Base-by-base conservation (phyloP, 2,329 filamentous ascomycete genomes). In the Arthrobotrys entomopaga region DNA sequence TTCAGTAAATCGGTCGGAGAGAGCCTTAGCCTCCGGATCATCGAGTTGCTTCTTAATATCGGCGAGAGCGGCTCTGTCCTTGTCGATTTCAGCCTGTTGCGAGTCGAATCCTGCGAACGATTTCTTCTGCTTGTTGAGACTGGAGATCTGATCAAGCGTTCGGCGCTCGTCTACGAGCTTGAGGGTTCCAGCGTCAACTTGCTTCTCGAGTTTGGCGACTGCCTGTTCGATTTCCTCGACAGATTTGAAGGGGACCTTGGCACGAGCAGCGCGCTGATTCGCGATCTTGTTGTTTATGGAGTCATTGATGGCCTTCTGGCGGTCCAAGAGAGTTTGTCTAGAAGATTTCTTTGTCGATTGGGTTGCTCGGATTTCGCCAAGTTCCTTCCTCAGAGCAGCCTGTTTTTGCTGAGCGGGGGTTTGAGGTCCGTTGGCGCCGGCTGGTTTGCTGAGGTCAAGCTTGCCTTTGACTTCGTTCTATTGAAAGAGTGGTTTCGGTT, bases 141-240 rank as follows among this genome's bases (percentile, higher is more conserved):
- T 90, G 56, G 90, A 91, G 79, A 97, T 90, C 79, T 97, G 92
- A 58, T 87, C 84, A 19, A 98, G 86, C 7, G 92, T 89, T 87
- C 97, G 98, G 86, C 92, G 96, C 87, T 98, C 95, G 79, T 99
- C 95, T 10, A 98, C 95, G 59, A 99, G 85, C 84, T 93, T 96
- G 90, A 99, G 93, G 81, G 87, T 90, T 77, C 94, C 94, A 40
- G 89, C 87, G 82, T 96, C 91, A 79, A 98, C 93, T 81, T 94
- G 87, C 82, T 90, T 90, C 78, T 97, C 91, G 63, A 97, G 88
- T 60, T 86, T 85, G 73, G 87, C 86, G 79, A 98, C 95, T 82
- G 95, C 88, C 76, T 86, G 86, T 82, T 98, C 92, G 77, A 99
- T 84, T 76, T 98, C 95, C 69, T 97, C 93, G 64, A 88, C 87